A percentile compares a stretch with the other conserved stretches of the same genome.
Conservation (phyloP, 2,329 filamentous ascomycete species). For the Colletotrichum cuscutae region DNA sequence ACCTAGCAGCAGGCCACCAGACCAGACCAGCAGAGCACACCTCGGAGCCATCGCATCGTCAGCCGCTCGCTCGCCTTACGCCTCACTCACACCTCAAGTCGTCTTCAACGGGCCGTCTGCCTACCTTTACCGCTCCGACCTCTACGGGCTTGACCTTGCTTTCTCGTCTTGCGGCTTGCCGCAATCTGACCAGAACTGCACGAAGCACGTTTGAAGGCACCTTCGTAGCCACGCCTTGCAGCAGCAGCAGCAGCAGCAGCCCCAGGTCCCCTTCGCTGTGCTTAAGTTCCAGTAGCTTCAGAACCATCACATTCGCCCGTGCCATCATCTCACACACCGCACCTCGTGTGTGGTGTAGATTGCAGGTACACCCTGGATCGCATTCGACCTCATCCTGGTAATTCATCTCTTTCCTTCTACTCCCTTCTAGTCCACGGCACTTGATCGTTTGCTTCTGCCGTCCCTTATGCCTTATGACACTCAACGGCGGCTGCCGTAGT, state of each 20-base stretch:
- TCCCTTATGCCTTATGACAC: background rate
- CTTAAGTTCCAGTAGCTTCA: background rate
- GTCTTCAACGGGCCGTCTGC: background rate
- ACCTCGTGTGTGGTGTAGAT: conserved; percentile 32
- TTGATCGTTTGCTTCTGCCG: background rate
- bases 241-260: background rate
- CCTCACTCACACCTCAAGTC: no score
- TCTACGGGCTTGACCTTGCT: background rate
- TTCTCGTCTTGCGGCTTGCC: background rate
- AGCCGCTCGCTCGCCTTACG: background rate
- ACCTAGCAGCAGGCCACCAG: background rate
- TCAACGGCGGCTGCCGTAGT: background rate
- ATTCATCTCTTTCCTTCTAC: conserved; percentile 1
- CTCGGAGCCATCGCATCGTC: background rate
- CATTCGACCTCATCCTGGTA: conserved; percentile 26
- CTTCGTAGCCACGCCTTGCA: background rate
- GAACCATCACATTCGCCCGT: background rate
- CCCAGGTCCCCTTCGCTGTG: background rate
- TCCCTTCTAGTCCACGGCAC: background rate
- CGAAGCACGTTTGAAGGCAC: background rate
- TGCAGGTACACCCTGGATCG: conserved; percentile 26
- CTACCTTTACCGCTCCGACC: background rate
- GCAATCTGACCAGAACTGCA: background rate
- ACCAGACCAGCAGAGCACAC: no score
- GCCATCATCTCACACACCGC: conserved; percentile 17